Evolutionary conservation across 2,329 filamentous ascomycete genomes (phyloP).

Genomic region (Ophiocordyceps sinensis): DNA sequence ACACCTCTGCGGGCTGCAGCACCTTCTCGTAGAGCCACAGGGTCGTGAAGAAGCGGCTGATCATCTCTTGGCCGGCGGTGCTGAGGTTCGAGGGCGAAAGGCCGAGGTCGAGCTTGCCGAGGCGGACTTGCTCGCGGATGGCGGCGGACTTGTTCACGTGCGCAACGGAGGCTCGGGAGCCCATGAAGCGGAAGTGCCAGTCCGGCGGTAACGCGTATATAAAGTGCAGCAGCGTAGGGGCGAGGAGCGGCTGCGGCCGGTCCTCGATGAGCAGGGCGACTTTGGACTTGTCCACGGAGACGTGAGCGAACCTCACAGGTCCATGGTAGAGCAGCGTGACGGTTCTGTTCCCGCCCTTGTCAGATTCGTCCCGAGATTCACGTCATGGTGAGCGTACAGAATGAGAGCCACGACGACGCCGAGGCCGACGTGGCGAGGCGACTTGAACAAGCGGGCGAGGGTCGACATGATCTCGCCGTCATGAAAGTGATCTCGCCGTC

Average conservation of each 20-base stretch:
- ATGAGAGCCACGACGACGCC: too few species aligned
- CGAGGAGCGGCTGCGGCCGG: conserved; percentile 23
- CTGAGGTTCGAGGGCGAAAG: conserved; percentile 37
- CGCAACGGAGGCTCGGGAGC: conserved; percentile 29
- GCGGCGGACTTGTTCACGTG: conserved; percentile 29
- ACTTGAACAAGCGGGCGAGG: too few species aligned
- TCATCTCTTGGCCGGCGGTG: conserved; percentile 34
- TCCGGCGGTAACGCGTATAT: conserved; percentile 40
- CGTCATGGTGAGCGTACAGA: too few species aligned
- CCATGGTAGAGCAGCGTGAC: background rate
- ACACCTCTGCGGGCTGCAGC: conserved; percentile 34
- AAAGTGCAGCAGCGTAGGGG: conserved; percentile 41
- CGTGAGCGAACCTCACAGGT: too few species aligned
- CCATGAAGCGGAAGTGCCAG: conserved; percentile 44
- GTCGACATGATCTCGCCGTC: too few species aligned
- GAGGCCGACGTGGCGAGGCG: too few species aligned
- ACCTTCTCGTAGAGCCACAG: conserved; percentile 36
- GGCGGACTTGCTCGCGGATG: conserved; percentile 25
- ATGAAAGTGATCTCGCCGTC: too few species aligned
- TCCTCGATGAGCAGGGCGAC: conserved; percentile 41
- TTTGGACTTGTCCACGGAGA: background rate
- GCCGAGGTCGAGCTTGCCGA: conserved; percentile 35
- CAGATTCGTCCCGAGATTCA: too few species aligned
- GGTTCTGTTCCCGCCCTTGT: too few species aligned
- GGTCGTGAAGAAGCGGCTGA: conserved; percentile 36